phyloP scores from a whole-genome alignment of 1,284 basidiomycete genomes.

The Tilletia horrida region DNA sequence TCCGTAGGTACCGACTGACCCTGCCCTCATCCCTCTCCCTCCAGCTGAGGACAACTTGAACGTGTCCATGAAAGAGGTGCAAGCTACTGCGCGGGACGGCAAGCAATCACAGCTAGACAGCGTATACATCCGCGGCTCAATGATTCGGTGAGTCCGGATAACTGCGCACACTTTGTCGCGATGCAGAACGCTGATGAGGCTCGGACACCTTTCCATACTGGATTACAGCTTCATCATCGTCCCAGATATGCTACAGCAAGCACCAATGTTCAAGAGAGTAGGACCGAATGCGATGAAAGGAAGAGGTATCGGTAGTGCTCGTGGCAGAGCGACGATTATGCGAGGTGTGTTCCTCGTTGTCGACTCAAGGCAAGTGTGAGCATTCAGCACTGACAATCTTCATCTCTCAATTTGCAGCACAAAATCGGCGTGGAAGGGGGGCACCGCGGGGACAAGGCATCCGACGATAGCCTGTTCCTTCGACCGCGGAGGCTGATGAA shows the following conservation, averaged over 20 bases:
- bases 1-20: not conserved
- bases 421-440: slow-evolving; percentile 17
- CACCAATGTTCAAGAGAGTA: slow-evolving; percentile 99
- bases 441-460: slow-evolving; percentile 21
- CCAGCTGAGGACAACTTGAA: slow-evolving; percentile 97
- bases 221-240: slow-evolving; percentile 85
- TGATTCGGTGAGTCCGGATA: slow-evolving; percentile 58
- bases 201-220: not conserved
- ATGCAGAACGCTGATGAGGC: not conserved
- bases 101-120: slow-evolving; percentile 99
- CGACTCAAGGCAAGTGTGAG: too few relatives aligned
- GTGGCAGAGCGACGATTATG: slow-evolving; percentile 94
- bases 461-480: slow-evolving; percentile 8
- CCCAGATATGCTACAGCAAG: slow-evolving; percentile 98
- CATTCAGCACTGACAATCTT: too few relatives aligned
- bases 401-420: slow-evolving; percentile 11
- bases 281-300: slow-evolving; percentile 98
- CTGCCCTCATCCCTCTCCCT: not conserved
- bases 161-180: not conserved
- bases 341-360: slow-evolving; percentile 59
- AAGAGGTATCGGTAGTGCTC: slow-evolving; percentile 94
- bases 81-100: slow-evolving; percentile 94
- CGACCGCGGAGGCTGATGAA: too few relatives aligned
- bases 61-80: slow-evolving; percentile 92
- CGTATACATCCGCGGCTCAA: slow-evolving; percentile 96